Percentiles rank a stretch among this genome's conserved stretches.
These are phyloP conservation scores for Mycena epipterygia DNA, from an alignment of 768 basidiomycete species.

Conservation along the genomic window DNA sequence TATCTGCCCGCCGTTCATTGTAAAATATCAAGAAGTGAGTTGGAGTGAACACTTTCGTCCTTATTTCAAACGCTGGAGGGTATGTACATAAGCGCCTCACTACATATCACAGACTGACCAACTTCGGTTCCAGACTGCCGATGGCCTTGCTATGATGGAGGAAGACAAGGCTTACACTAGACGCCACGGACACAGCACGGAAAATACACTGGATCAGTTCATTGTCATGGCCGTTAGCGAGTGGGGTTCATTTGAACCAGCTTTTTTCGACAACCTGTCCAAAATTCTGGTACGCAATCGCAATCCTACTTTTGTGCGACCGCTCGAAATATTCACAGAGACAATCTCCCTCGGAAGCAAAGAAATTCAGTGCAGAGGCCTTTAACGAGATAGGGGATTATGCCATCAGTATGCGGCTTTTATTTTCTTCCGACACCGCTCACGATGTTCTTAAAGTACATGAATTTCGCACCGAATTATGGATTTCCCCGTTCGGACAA, in stretches of 20 bases:
- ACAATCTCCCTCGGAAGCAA: neutral
- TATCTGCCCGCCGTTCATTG: neutral
- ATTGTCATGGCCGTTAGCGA: neutral
- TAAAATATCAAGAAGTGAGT: neutral
- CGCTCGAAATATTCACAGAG: neutral
- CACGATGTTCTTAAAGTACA: neutral
- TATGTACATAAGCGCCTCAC: neutral
- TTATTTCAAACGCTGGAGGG: conserved; percentile 4
- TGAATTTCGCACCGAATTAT: neutral
- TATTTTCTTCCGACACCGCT: neutral
- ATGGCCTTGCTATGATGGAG: neutral
- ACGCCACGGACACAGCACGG: neutral
- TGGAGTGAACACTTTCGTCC: conserved; percentile 1
- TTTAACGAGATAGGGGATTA: neutral
- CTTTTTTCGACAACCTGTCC: neutral
- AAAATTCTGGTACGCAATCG: neutral
- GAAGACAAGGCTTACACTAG: neutral
- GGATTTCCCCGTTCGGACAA: neutral
- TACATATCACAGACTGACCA: neutral
- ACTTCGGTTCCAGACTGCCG: neutral
- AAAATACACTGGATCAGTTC: neutral
- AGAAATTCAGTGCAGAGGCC: neutral
- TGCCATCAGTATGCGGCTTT: neutral
- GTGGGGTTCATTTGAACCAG: neutral
- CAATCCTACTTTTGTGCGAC: neutral